Evolutionary conservation across 192 early-diverging fungal species (phyloP).

Genomic region (Coemansia pectinata): DNA sequence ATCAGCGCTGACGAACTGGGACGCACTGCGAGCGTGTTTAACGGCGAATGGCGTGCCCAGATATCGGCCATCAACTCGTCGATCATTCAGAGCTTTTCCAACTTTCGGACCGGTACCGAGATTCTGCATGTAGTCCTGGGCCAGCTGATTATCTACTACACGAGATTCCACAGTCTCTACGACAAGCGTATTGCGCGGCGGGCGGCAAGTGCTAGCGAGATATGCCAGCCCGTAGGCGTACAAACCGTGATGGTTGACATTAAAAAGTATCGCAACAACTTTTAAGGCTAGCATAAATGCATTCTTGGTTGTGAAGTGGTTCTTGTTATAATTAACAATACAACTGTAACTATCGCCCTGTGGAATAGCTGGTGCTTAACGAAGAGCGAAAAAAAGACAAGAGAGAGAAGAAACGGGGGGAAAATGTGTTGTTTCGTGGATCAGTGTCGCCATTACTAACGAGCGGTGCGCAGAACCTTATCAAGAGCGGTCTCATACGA

Average conservation of each 20-base stretch:
- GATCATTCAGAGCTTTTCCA: constrained; percentile 90
- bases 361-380: constrained; percentile 1
- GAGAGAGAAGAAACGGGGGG: constrained; percentile 8
- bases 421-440: background rate
- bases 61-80: constrained; percentile 78
- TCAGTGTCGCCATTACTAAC: constrained; percentile 19
- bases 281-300: constrained; percentile 13
- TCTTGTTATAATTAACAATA: constrained; percentile 3
- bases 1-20: constrained; percentile 48
- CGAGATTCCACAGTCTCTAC: constrained; percentile 77
- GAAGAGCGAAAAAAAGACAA: constrained; percentile 7
- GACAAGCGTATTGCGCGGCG: constrained; percentile 70
- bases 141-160: constrained; percentile 91
- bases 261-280: constrained; percentile 77
- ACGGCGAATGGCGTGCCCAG: constrained; percentile 74
- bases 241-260: constrained; percentile 96
- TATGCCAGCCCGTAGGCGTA: constrained; percentile 72
- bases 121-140: constrained; percentile 88
- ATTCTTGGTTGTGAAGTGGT: background rate
- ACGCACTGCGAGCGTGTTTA: constrained; percentile 72
- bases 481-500: constrained; percentile 69
- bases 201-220: constrained; percentile 30
- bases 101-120: constrained; percentile 93
- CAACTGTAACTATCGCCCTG: background rate
- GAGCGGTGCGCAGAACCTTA: constrained; percentile 48